phyloP scores from a whole-genome alignment of 192 early-diverging fungal species.

The Funneliformis mosseae region DNA sequence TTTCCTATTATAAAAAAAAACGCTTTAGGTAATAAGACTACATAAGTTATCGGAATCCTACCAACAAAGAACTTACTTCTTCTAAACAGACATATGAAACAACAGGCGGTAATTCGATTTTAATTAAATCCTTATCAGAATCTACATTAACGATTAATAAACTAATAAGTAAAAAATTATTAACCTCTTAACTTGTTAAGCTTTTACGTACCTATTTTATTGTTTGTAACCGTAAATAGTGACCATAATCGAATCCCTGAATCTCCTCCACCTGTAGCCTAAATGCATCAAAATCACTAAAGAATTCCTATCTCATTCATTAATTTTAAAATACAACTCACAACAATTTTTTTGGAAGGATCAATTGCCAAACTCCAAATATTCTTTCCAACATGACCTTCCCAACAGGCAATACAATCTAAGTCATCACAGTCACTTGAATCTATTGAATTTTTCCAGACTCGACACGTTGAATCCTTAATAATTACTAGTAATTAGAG shows the following conservation, averaged over 20 bases:
- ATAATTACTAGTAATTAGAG: not conserved
- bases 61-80: conserved; percentile 11
- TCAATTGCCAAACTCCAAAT: conserved; percentile 78
- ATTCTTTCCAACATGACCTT: conserved; percentile 79
- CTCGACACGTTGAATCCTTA: conserved; percentile 73
- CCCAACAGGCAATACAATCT: conserved; percentile 71
- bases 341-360: conserved; percentile 49
- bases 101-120: conserved; percentile 26
- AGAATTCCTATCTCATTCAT: not conserved
- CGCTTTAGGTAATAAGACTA: not conserved
- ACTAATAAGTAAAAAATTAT: not conserved
- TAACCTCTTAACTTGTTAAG: too few relatives aligned
- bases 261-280: conserved; percentile 80
- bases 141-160: conserved; percentile 9
- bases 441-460: conserved; percentile 65
- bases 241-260: conserved; percentile 78
- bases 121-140: conserved; percentile 38
- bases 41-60: not conserved
- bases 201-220: conserved; percentile 51
- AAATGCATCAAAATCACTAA: not conserved
- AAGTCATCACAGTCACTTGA: conserved; percentile 39
- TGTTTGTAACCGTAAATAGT: conserved; percentile 51
- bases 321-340: conserved; percentile 29
- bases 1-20: not conserved
- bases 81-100: conserved; percentile 32